Evolutionary conservation across 176 grass and related monocot species (phyloP), one percentile per base, ranked within the genome.

Genomic region (Areca catechu): DNA sequence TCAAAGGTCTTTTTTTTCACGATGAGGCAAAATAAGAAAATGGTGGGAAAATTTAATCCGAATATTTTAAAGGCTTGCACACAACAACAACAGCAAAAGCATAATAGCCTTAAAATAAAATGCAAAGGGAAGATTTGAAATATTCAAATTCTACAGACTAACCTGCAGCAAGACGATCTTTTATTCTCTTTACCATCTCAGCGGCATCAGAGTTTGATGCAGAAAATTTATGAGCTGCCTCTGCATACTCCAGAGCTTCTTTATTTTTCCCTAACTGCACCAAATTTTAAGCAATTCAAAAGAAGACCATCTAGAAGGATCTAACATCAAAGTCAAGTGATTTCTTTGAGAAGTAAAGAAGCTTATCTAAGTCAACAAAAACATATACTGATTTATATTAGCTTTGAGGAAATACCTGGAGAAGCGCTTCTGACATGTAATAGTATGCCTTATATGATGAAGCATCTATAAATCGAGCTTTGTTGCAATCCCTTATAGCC

Each of bases 401-500:
- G 34, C 7, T 14, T 43, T 12, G 14, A 43, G 34, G 70, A 28
- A 56, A 54, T 69, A 92, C 87, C 87, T 88, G 87, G 49, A 98
- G 63, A 37, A 98, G 76, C 67, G 93, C 84, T 51, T 98, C 87
- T 24, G 84, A 62, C 78, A 85, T 98, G 64, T 83, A 74, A 61
- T 82, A 80, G 58, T 92, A 75, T 49, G 81, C 83, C 63, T 71
- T 75, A 61, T 80, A 92, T 55, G 81, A 98, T 70, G 84, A 70
- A 56, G 57, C 64, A 75, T 89, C 63, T 65, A 89, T 88, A 72
- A 67, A 54, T 48, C 78, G 74, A 37, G 81, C 87, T 60, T 25
- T 80, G 27, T 85, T 88, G 77, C 87, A 98, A 56, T 92, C 93
- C 52, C 87, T 77, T 58, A 98, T 92, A 17, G 87, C 84, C 87